These are phyloP conservation scores for Tephrocybe rancida DNA, from an alignment of 768 basidiomycete species.

Conservation along the genomic window DNA sequence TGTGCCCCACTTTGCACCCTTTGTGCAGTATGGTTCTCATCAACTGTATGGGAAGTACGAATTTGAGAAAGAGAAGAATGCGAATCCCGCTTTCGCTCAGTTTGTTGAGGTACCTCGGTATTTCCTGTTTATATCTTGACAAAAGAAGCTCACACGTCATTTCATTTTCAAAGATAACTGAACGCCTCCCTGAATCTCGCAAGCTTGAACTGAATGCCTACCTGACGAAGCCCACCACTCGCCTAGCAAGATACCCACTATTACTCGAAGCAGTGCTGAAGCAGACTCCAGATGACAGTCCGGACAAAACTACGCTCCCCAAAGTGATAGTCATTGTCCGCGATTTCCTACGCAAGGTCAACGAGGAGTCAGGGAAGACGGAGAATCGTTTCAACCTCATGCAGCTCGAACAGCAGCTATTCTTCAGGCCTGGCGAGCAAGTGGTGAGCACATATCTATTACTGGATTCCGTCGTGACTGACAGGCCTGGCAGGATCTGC, in stretches of 20 bases:
- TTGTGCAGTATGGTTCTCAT: conserved; percentile 94
- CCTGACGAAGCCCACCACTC: conserved; percentile 96
- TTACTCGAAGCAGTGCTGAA: conserved; percentile 91
- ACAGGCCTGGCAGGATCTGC: conserved; percentile 63
- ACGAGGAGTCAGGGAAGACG: conserved; percentile 90
- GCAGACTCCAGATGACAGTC: conserved; percentile 87
- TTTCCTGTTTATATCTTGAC: not conserved
- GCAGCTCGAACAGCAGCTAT: conserved; percentile 90
- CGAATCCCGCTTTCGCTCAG: conserved; percentile 88
- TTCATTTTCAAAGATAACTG: conserved; percentile 84
- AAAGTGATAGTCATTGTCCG: conserved; percentile 78
- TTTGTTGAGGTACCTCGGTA: conserved; percentile 84
- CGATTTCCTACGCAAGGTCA: conserved; percentile 86
- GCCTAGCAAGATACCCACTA: conserved; percentile 95
- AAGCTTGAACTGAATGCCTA: conserved; percentile 98
- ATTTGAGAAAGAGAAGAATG: conserved; percentile 97
- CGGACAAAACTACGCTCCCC: conserved; percentile 77
- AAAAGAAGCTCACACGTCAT: not conserved
- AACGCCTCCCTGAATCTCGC: conserved; percentile 91
- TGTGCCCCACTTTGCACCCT: conserved; percentile 88
- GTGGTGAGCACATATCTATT: conserved; percentile 58
- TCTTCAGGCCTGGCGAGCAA: conserved; percentile 88
- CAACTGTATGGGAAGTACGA: conserved; percentile 98
- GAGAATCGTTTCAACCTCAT: conserved; percentile 96
- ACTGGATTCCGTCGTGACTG: not conserved